Evolutionary conservation across 805 yeast genomes (phyloP).

Genomic region (Torulaspora microellipsoides): DNA sequence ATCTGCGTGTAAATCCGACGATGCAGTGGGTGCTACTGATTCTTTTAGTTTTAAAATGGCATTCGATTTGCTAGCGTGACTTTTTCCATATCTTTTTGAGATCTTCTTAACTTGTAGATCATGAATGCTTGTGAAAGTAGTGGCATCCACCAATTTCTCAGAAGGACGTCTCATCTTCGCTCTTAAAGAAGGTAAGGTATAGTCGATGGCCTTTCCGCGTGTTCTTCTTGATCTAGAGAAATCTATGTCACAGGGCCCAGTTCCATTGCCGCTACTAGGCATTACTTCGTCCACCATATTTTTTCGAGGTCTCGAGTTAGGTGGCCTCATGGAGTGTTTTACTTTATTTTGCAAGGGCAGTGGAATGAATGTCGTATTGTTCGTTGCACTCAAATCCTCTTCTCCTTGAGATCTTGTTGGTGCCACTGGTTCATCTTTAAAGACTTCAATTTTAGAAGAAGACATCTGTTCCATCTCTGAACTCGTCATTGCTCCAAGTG

Average conservation of each 20-base stretch:
- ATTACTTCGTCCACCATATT: slow-evolving; percentile 39
- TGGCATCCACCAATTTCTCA: slow-evolving; percentile 58
- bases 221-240: slow-evolving; percentile 43
- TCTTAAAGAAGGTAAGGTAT: slow-evolving; percentile 62
- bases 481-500: slow-evolving; percentile 3
- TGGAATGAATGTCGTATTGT: slow-evolving; percentile 20
- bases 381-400: not conserved
- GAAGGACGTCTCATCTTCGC: slow-evolving; percentile 66
- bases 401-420: not conserved
- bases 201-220: slow-evolving; percentile 55
- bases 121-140: slow-evolving; percentile 37
- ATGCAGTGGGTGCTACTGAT: not conserved
- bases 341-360: slow-evolving; percentile 21
- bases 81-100: slow-evolving; percentile 7
- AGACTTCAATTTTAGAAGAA: slow-evolving; percentile 25
- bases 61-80: slow-evolving; percentile 3
- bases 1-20: not conserved
- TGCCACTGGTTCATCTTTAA: slow-evolving; percentile 20
- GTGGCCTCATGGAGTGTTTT: slow-evolving; percentile 33
- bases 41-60: not conserved
- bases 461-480: slow-evolving; percentile 13
- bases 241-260: slow-evolving; percentile 18
- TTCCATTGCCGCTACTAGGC: slow-evolving; percentile 31
- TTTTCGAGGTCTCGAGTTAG: slow-evolving; percentile 22
- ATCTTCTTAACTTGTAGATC: slow-evolving; percentile 28